These are phyloP conservation scores for Mrakia blollopis DNA, from an alignment of 768 basidiomycete genomes.

Conservation along the genomic window DNA sequence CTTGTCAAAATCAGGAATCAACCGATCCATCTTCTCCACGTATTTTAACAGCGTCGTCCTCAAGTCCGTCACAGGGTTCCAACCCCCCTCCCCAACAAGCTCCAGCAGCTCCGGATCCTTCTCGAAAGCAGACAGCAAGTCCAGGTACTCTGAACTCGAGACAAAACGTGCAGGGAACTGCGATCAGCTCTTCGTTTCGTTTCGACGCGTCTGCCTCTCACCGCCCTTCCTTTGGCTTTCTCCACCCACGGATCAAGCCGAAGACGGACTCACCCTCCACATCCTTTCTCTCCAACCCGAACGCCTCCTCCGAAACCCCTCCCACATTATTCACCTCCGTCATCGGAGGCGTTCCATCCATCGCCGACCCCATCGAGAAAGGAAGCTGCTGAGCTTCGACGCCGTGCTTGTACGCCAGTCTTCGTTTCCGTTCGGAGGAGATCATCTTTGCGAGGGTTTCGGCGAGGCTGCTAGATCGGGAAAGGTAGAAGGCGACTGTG, in stretches of 20 bases:
- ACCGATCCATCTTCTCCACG: constrained; percentile 67
- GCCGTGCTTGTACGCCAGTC: constrained; percentile 79
- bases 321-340: constrained; percentile 47
- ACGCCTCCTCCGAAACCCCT: constrained; percentile 46
- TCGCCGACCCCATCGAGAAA: constrained; percentile 57
- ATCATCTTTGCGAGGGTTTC: constrained; percentile 83
- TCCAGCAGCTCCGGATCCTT: constrained; percentile 36
- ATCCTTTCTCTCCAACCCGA: constrained; percentile 66
- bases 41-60: constrained; percentile 62
- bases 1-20: constrained; percentile 75
- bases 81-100: constrained; percentile 29
- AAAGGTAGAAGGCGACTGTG: constrained; percentile 58
- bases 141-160: constrained; percentile 37
- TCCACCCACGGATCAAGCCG: background rate
- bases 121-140: constrained; percentile 35
- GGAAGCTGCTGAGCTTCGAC: constrained; percentile 79
- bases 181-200: background rate
- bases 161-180: background rate
- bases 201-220: background rate
- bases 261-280: constrained; percentile 58
- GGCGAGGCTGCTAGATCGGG: constrained; percentile 70
- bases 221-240: too few relatives aligned
- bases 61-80: constrained; percentile 58
- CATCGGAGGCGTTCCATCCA: constrained; percentile 52
- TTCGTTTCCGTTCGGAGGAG: constrained; percentile 69